These are phyloP conservation scores for Pyricularia grisea DNA, from an alignment of 2,329 filamentous ascomycete species.

Conservation along the genomic window DNA sequence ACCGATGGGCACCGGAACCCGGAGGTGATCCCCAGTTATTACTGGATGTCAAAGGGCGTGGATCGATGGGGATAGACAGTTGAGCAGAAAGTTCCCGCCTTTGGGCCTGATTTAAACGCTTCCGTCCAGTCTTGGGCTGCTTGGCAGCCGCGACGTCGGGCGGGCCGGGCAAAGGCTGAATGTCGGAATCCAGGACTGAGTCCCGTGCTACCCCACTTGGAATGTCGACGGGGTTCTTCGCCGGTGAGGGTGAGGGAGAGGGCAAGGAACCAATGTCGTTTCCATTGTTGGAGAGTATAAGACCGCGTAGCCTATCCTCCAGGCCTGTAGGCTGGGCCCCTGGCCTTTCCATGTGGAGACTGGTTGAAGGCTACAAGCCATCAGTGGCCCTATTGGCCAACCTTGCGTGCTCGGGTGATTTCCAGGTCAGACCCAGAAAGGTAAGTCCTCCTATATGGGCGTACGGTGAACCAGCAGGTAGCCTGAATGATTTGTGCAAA, in stretches of 20 bases:
- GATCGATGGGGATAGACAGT: slow-evolving; percentile 45
- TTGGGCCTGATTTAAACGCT: slow-evolving; percentile 53
- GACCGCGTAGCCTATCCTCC: slow-evolving; percentile 1
- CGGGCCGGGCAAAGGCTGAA: background rate
- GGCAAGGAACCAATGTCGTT: background rate
- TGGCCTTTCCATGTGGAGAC: background rate
- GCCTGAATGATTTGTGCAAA: background rate
- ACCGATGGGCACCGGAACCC: background rate
- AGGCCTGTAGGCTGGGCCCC: background rate
- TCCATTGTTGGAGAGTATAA: slow-evolving; percentile 3
- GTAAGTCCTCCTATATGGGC: background rate
- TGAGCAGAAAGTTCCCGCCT: slow-evolving; percentile 53
- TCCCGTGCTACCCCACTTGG: background rate
- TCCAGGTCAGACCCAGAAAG: background rate
- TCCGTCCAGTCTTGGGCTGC: slow-evolving; percentile 24
- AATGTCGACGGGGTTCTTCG: background rate
- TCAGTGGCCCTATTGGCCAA: background rate
- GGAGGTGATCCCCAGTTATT: background rate
- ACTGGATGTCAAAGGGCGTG: slow-evolving; percentile 22
- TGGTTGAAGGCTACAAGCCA: background rate
- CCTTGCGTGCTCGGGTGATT: background rate
- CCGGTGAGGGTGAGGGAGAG: background rate
- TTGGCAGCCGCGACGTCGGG: background rate
- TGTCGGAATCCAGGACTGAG: background rate
- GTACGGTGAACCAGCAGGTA: background rate